Evolutionary conservation across 1,284 basidiomycete species (phyloP).

Genomic region (Tremellales sp.): DNA sequence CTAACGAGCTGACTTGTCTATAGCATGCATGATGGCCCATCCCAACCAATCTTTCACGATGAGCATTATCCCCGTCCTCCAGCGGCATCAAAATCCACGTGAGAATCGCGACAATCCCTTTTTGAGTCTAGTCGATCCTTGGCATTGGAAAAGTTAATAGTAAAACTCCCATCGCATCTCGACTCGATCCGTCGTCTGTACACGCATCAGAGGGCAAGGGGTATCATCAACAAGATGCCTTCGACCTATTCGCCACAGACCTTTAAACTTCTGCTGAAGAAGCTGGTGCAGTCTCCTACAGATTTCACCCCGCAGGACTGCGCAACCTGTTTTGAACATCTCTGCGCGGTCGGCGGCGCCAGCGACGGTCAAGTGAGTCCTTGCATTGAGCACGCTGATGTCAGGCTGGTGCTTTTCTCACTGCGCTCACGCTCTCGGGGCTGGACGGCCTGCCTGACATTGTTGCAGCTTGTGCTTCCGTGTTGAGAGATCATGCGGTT

Average conservation of each 20-base stretch:
- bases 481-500: conserved; percentile 65
- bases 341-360: conserved; percentile 62
- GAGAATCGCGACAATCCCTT: no score
- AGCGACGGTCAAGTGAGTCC: conserved; percentile 51
- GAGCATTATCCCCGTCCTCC: no score
- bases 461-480: conserved; percentile 69
- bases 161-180: no score
- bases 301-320: conserved; percentile 70
- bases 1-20: no score
- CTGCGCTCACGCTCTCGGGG: conserved; percentile 70
- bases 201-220: no score
- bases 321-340: conserved; percentile 63
- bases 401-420: conserved; percentile 78
- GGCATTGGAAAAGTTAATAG: no score
- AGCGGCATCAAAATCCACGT: no score
- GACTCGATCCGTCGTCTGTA: no score
- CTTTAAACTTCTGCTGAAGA: conserved; percentile 71
- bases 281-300: conserved; percentile 70
- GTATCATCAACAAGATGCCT: no score
- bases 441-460: conserved; percentile 70
- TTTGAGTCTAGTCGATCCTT: no score
- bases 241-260: conserved; percentile 53
- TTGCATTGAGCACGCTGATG: not conserved
- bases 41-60: no score
- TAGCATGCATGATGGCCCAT: no score